Percentiles rank a stretch among this genome's conserved stretches.
These are phyloP conservation scores for Hyphodiscus hymeniophilus DNA, from an alignment of 495 filamentous ascomycete genomes.

Conservation along the genomic window DNA sequence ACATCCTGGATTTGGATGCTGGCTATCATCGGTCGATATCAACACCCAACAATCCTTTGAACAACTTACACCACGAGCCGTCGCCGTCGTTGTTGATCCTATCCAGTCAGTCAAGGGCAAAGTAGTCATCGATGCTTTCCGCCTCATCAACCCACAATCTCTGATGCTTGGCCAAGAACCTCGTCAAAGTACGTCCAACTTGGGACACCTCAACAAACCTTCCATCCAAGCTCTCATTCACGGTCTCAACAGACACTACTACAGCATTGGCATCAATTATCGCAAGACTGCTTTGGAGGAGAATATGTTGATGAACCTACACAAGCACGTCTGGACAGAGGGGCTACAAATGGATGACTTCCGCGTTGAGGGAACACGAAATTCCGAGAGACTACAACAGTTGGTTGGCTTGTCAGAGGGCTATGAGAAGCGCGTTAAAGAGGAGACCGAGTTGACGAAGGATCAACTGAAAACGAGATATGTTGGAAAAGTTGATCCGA, in stretches of 20 bases:
- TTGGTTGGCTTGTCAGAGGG: conserved; percentile 87
- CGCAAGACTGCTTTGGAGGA: conserved; percentile 96
- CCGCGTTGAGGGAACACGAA: conserved; percentile 69
- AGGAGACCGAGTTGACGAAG: conserved; percentile 93
- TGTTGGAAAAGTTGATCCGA: conserved; percentile 96
- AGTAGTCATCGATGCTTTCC: conserved; percentile 98
- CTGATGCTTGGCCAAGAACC: conserved; percentile 97
- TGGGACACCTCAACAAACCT: conserved; percentile 97
- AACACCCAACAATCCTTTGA: conserved; percentile 99
- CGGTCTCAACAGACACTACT: conserved; percentile 96
- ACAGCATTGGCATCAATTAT: conserved; percentile 97
- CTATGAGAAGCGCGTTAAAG: conserved; percentile 97
- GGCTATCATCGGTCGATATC: conserved; percentile 98
- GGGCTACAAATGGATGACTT: conserved; percentile 97
- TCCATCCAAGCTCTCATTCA: conserved; percentile 99
- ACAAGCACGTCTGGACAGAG: conserved; percentile 99
- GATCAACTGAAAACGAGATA: conserved; percentile 98
- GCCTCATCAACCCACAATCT: conserved; percentile 97
- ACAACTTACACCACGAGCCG: conserved; percentile 89
- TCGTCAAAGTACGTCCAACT: conserved; percentile 94
- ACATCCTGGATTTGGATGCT: conserved; percentile 97
- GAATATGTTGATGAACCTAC: conserved; percentile 99
- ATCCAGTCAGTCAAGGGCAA: conserved; percentile 99
- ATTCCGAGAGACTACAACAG: conserved; percentile 76
- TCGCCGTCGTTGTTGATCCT: conserved; percentile 95